A percentile compares a stretch with the other conserved stretches of the same genome.
Conservation (phyloP, 768 basidiomycete genomes). For the Gautieria morchelliformis region DNA sequence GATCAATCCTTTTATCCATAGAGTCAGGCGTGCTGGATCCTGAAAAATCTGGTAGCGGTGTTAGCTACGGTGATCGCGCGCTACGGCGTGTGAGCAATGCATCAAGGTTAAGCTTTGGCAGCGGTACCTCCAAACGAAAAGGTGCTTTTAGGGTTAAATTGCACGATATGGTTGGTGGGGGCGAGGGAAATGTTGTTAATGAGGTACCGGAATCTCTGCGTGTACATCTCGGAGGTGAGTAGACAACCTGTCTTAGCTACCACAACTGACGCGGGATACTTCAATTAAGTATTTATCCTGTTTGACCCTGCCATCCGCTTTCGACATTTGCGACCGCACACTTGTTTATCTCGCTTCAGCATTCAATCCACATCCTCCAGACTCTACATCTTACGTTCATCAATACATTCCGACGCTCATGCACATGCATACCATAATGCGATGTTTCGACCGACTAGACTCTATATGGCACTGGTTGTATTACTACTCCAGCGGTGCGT, state of each 20-base stretch:
- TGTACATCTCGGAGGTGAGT: not conserved
- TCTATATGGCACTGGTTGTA: not conserved
- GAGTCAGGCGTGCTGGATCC: slow-evolving; percentile 88
- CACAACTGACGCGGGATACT: not conserved
- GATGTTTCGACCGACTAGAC: not conserved
- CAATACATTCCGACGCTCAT: not conserved
- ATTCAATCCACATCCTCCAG: not conserved
- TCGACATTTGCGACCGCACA: not conserved
- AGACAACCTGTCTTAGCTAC: not conserved
- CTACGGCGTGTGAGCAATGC: slow-evolving; percentile 84
- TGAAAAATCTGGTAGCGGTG: slow-evolving; percentile 89
- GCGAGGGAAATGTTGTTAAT: slow-evolving; percentile 50
- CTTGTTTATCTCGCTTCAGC: not conserved
- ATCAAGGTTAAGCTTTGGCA: slow-evolving; percentile 82
- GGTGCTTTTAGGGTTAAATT: slow-evolving; percentile 49
- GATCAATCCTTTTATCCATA: slow-evolving; percentile 81
- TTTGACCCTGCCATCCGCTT: not conserved
- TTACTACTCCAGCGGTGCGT: not conserved
- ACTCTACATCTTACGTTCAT: not conserved
- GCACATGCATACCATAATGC: not conserved
- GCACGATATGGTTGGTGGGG: slow-evolving; percentile 47
- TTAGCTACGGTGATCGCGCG: slow-evolving; percentile 93
- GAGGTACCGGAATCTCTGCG: not conserved
- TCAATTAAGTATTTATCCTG: not conserved
- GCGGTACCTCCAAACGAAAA: slow-evolving; percentile 38